These are phyloP conservation scores for Leccinum ochraceum DNA, from an alignment of 768 basidiomycete species.

Conservation along the genomic window DNA sequence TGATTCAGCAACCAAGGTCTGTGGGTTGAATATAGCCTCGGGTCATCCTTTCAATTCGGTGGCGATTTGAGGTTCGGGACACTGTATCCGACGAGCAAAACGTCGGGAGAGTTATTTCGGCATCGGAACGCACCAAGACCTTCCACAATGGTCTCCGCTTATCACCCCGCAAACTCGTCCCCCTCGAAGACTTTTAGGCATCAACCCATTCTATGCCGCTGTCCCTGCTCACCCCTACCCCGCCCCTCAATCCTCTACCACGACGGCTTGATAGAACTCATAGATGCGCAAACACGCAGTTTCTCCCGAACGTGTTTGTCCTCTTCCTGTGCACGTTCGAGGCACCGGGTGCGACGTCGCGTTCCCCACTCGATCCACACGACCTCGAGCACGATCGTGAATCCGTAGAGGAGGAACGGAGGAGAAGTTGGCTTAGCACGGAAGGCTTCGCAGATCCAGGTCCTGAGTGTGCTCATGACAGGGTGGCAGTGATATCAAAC, in stretches of 20 bases:
- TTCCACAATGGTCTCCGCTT: conserved; percentile 86
- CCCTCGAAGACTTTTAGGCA: conserved; percentile 56
- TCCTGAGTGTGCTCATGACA: conserved; percentile 2
- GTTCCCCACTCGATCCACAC: conserved; percentile 34
- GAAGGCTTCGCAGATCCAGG: conserved; percentile 12
- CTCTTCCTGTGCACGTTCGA: conserved; percentile 87
- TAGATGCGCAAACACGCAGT: conserved; percentile 95
- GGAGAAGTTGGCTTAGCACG: conserved; percentile 27
- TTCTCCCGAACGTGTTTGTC: conserved; percentile 91
- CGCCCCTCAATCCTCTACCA: conserved; percentile 73
- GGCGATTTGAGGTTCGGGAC: too few species aligned
- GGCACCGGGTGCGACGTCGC: conserved; percentile 42
- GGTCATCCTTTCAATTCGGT: too few species aligned
- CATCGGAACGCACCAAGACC: conserved; percentile 65
- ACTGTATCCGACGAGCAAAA: too few species aligned
- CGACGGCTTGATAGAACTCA: conserved; percentile 94
- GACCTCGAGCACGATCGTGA: too few species aligned
- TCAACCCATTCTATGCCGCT: conserved; percentile 76
- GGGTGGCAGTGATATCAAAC: too few species aligned
- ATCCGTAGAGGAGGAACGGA: too few species aligned
- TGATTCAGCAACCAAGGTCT: too few species aligned
- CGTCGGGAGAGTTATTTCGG: conserved; percentile 13
- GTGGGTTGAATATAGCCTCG: too few species aligned
- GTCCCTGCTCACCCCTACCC: conserved; percentile 86
- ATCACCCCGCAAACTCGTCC: conserved; percentile 78